These are phyloP conservation scores for Alternaria brassicae DNA, from an alignment of 2,329 filamentous ascomycete genomes.

Conservation along the genomic window DNA sequence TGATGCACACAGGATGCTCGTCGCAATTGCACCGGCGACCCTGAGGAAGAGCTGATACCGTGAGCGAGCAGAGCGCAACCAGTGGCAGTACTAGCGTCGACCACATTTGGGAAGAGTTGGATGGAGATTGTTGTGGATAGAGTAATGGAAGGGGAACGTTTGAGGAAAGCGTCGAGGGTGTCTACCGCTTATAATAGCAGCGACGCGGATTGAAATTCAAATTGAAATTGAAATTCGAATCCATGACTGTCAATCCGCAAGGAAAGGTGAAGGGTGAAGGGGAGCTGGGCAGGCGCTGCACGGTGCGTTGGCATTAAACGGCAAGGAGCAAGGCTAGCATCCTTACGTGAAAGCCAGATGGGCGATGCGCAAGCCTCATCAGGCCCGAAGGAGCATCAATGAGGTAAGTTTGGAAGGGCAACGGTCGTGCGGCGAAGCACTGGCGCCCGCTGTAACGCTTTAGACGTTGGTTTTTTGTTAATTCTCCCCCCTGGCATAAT, in stretches of 20 bases:
- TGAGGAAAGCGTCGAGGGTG: constrained; percentile 25
- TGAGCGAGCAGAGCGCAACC: constrained; percentile 32
- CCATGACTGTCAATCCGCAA: constrained; percentile 8
- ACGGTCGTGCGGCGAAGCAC: constrained; percentile 37
- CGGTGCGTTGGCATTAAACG: constrained; percentile 45
- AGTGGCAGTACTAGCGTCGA: constrained; percentile 33
- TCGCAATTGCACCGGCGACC: constrained; percentile 22
- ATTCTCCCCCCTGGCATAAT: constrained; percentile 20
- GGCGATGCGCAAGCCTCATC: constrained; percentile 27
- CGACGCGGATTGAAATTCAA: constrained; percentile 11
- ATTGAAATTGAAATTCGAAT: no score
- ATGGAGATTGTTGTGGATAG: neutral
- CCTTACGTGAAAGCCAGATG: constrained; percentile 39
- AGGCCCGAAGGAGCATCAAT: constrained; percentile 29
- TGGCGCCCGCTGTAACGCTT: constrained; percentile 40
- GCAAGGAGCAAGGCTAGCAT: constrained; percentile 29
- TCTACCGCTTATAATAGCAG: constrained; percentile 36
- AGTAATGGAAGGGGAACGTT: constrained; percentile 7
- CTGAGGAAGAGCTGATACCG: constrained; percentile 36
- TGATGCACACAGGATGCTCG: constrained; percentile 47
- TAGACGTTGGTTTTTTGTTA: constrained; percentile 22
- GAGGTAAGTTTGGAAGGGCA: constrained; percentile 25
- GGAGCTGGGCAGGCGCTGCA: constrained; percentile 40
- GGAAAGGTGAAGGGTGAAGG: neutral
- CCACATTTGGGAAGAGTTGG: constrained; percentile 28